Conservation (phyloP, 73 alveolate species). For the Urostyla sp. region DNA sequence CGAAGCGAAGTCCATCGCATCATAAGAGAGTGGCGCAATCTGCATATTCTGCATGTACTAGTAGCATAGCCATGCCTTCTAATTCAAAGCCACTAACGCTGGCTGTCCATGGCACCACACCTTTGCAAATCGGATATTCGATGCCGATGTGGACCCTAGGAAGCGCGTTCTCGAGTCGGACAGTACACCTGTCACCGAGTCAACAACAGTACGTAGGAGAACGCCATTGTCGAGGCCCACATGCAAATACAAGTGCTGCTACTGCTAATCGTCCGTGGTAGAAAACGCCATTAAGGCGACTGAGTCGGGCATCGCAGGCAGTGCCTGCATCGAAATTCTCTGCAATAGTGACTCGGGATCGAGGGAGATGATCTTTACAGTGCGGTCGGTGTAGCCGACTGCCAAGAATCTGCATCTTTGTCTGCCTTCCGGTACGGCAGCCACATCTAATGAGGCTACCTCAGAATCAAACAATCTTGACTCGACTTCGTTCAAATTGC, state of each 20-base stretch:
- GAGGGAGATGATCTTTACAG: conserved; percentile 96
- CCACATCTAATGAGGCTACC: conserved; percentile 88
- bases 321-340: conserved; percentile 92
- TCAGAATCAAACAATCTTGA: conserved; percentile 91
- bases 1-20: conserved; percentile 82
- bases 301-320: conserved; percentile 89
- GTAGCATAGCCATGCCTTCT: conserved; percentile 95
- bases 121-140: conserved; percentile 79
- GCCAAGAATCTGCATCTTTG: conserved; percentile 94
- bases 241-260: conserved; percentile 77
- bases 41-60: conserved; percentile 76
- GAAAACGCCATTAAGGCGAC: conserved; percentile 86
- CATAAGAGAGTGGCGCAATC: conserved; percentile 88
- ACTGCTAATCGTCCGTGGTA: conserved; percentile 25
- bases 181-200: conserved; percentile 96
- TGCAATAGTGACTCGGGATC: conserved; percentile 97
- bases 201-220: conserved; percentile 93
- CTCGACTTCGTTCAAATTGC: conserved; percentile 83
- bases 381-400: conserved; percentile 94
- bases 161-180: conserved; percentile 92
- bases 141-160: conserved; percentile 90
- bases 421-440: conserved; percentile 95
- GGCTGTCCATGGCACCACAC: conserved; percentile 70
- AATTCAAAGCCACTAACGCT: conserved; percentile 92
- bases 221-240: conserved; percentile 97